Evolutionary conservation across 164 flowering plant species (phyloP).

Genomic region (Vitis labrusca): DNA sequence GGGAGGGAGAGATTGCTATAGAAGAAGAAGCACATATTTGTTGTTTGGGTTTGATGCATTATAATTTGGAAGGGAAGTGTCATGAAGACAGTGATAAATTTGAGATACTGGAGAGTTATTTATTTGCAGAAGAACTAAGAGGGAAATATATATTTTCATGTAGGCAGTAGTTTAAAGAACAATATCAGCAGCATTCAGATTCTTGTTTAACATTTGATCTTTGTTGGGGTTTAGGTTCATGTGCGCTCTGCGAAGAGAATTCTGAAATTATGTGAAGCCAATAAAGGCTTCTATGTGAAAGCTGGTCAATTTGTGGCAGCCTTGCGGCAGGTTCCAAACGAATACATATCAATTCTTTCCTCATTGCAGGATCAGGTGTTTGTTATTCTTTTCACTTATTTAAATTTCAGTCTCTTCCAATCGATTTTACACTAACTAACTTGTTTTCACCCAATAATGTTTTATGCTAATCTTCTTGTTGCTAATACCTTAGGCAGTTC

Average conservation of each 20-base stretch:
- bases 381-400: not conserved
- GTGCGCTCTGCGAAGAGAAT: constrained; percentile 80
- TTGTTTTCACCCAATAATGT: not conserved
- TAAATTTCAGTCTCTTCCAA: not conserved
- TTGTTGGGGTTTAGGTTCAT: constrained; percentile 58
- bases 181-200: not conserved
- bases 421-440: not conserved
- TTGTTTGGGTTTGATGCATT: no score
- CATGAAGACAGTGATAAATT: not conserved
- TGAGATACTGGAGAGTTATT: not conserved
- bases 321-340: constrained; percentile 70
- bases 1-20: no score
- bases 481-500: constrained; percentile 64
- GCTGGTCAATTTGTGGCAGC: constrained; percentile 94
- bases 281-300: constrained; percentile 92
- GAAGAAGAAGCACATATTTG: no score
- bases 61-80: no score
- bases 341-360: constrained; percentile 72
- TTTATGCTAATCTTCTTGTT: constrained; percentile 13
- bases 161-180: not conserved
- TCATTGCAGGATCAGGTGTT: constrained; percentile 85
- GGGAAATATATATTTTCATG: not conserved
- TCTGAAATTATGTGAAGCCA: constrained; percentile 66
- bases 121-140: not conserved
- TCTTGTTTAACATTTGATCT: not conserved